These are phyloP conservation scores for Trametes polyzona DNA, from an alignment of 1,284 basidiomycete species.

Conservation along the genomic window DNA sequence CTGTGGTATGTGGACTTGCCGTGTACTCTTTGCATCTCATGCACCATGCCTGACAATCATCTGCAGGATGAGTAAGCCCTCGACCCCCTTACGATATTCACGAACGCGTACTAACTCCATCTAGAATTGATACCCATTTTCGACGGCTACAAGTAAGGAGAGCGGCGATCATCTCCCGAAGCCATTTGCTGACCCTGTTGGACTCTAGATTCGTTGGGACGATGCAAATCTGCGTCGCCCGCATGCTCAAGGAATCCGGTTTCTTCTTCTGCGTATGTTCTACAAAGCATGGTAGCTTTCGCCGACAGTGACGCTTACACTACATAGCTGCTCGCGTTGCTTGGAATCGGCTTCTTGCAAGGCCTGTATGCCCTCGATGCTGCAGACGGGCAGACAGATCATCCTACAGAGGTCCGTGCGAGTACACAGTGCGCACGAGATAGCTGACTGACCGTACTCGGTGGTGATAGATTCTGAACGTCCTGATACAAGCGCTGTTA, in stretches of 20 bases:
- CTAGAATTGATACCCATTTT: constrained; percentile 83
- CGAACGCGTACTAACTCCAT: constrained; percentile 20
- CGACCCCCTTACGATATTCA: background rate
- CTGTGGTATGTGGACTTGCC: constrained; percentile 66
- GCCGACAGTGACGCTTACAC: background rate
- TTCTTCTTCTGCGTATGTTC: constrained; percentile 84
- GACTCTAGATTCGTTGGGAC: constrained; percentile 73
- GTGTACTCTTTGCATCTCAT: background rate
- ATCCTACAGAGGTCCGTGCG: constrained; percentile 46
- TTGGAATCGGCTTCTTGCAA: constrained; percentile 86
- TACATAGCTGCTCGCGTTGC: constrained; percentile 72
- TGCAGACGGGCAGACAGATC: constrained; percentile 79
- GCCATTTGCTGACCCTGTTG: background rate
- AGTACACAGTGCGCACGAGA: background rate
- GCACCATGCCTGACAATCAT: background rate
- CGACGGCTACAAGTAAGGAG: constrained; percentile 75
- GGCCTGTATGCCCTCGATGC: constrained; percentile 89
- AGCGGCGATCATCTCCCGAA: background rate
- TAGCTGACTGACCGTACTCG: background rate
- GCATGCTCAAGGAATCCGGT: constrained; percentile 91
- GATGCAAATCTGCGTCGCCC: constrained; percentile 84
- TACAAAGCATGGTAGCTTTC: background rate
- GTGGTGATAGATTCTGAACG: constrained; percentile 62
- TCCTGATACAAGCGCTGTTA: constrained; percentile 81
- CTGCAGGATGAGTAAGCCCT: constrained; percentile 76